phyloP scores from a whole-genome alignment of 1,284 basidiomycete species.

The Ganoderma lingzhi region DNA sequence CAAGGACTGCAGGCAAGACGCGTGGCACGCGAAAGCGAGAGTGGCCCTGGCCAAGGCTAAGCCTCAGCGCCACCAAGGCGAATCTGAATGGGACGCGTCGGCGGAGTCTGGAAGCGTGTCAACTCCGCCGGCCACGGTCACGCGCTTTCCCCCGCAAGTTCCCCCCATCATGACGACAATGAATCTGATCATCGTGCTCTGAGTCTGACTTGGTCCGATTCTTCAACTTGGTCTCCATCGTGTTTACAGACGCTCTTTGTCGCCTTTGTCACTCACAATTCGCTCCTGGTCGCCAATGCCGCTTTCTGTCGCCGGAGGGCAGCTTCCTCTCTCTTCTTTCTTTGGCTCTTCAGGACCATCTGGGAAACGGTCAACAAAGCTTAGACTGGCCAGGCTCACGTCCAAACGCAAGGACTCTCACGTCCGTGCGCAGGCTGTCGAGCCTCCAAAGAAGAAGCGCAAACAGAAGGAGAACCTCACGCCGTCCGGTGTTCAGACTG shows the following conservation, averaged over 20 bases:
- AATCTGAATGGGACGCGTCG: conserved; percentile 26
- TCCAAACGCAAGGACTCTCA: conserved; percentile 23
- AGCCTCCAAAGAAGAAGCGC: conserved; percentile 21
- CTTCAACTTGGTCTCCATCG: not conserved
- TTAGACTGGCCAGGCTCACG: conserved; percentile 3
- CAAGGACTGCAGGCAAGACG: not conserved
- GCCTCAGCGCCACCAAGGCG: not conserved
- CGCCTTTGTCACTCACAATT: too few species aligned
- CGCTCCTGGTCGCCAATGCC: conserved; percentile 15
- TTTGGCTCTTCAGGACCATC: conserved; percentile 20
- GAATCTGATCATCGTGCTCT: too few species aligned
- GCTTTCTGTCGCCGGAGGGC: conserved; percentile 27
- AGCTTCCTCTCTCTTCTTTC: conserved; percentile 35
- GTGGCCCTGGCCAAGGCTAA: not conserved
- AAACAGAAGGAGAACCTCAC: conserved; percentile 28
- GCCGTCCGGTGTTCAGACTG: not conserved
- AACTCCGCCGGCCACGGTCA: conserved; percentile 33
- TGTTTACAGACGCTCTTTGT: too few species aligned
- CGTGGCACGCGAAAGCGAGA: conserved; percentile 10
- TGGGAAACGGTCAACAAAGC: conserved; percentile 14
- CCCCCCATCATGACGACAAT: not conserved
- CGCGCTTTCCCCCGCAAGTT: not conserved
- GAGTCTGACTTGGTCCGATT: not conserved
- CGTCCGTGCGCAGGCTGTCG: not conserved
- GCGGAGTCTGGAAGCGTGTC: conserved; percentile 38